These are phyloP conservation scores for Excoecaria cochinchinensis DNA, from an alignment of 345 rosid species.

Conservation along the genomic window DNA sequence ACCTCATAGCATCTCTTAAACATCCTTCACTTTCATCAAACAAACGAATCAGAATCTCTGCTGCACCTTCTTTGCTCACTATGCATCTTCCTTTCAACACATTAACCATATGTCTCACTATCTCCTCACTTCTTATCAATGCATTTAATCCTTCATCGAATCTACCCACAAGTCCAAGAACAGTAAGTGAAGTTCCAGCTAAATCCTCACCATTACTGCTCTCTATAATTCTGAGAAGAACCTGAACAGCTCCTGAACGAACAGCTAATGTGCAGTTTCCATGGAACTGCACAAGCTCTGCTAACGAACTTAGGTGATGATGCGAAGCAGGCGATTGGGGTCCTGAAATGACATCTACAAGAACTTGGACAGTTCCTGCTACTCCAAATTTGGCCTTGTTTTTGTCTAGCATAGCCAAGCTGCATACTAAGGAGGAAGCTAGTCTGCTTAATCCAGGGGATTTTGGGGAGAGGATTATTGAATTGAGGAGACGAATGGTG, in stretches of 20 bases:
- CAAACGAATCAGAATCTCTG: conserved; percentile 46
- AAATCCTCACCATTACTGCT: conserved; percentile 34
- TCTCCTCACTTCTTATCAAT: conserved; percentile 30
- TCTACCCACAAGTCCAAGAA: conserved; percentile 45
- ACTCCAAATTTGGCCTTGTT: conserved; percentile 73
- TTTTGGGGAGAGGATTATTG: conserved; percentile 31
- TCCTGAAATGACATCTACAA: conserved; percentile 34
- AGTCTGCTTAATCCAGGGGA: conserved; percentile 34
- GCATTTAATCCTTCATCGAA: conserved; percentile 52
- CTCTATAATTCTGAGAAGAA: conserved; percentile 31
- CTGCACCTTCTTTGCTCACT: conserved; percentile 65
- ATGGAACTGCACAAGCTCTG: conserved; percentile 62
- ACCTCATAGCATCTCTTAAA: conserved; percentile 39
- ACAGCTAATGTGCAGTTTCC: conserved; percentile 63
- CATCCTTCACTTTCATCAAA: conserved; percentile 59
- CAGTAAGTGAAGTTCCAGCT: conserved; percentile 40
- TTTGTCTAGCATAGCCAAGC: conserved; percentile 64
- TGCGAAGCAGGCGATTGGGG: conserved; percentile 29
- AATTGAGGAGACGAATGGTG: conserved; percentile 47
- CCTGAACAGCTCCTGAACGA: conserved; percentile 39
- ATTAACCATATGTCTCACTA: conserved; percentile 46
- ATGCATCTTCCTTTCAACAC: conserved; percentile 49
- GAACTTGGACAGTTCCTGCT: conserved; percentile 44
- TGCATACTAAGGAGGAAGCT: conserved; percentile 54
- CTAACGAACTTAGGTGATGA: conserved; percentile 49